Base-by-base conservation (phyloP, 1,284 basidiomycete genomes). In the Abortiporus biennis region DNA sequence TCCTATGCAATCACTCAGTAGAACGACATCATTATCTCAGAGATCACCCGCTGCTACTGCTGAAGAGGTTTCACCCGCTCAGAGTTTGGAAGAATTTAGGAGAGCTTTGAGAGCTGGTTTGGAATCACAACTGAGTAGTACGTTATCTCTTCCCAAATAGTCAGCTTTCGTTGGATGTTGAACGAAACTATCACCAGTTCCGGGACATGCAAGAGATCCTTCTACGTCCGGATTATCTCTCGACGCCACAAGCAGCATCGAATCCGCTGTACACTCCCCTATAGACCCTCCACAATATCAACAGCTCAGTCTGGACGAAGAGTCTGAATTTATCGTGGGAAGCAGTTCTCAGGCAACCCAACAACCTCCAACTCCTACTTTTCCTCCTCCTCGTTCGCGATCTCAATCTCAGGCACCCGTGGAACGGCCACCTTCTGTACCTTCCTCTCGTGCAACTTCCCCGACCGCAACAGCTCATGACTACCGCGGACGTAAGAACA, bases 401-500 rank as follows among this genome's bases (percentile, higher is more conserved):
- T 8, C n/a, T 9, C 9, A 8, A n/a, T n/a, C n/a, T 38, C 37
- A 21, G 6, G 20, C 17, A 25, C 37, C 22, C 6, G 37, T 4
- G 11, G 25, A 13, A n/a, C n/a, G n/a, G n/a, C n/a, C n/a, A n/a
- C 22, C n/a, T 25, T 21, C 37, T 16, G 22, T 24, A 12, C 17
- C 6, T 12, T 43, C 27, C 32, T 29, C 36, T 32, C 36, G 13
- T 21, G 16, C 36, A 13, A 43, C 32, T 2, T 36, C 41, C 9
- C 34, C 34, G 15, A 24, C 42, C 11, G 21, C 13, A 16, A 56
- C 54, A 17, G 58, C 27, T 8, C 9, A 56, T 4, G 47, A 43
- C 12, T 27, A 45, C n/a, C 54, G 61, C 8, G 58, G 67, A 27
- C 54, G 67, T 36, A 65, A 64, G 16, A 48, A 52, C 43, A 62